Percentiles rank a stretch among this genome's conserved stretches.
Conservation (phyloP, 257 asterid species). For the Solanum ossicruentum region DNA sequence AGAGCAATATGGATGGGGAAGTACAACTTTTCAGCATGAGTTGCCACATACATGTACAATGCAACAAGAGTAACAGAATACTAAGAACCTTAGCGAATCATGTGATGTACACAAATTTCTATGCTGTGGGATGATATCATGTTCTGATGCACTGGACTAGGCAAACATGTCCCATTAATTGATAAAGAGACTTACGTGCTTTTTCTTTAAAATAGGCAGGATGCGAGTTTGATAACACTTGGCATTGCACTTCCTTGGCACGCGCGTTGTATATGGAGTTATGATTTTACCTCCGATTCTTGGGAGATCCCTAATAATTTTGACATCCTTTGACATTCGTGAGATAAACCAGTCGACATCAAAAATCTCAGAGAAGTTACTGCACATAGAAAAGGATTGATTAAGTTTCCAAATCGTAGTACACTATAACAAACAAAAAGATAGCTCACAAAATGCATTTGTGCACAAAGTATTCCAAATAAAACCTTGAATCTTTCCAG, state of each 20-base stretch:
- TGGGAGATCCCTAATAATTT: conserved; percentile 41
- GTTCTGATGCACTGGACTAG: neutral
- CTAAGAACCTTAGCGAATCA: neutral
- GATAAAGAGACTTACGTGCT: conserved; percentile 31
- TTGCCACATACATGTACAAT: neutral
- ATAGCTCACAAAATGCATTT: neutral
- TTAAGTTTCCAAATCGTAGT: neutral
- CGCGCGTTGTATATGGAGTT: conserved; percentile 29
- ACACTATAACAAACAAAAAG: neutral
- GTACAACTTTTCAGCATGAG: neutral
- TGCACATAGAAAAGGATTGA: conserved; percentile 16
- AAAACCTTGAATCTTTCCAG: conserved; percentile 74
- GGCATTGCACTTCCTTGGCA: conserved; percentile 56
- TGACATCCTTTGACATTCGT: conserved; percentile 36
- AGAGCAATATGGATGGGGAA: neutral
- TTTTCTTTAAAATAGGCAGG: conserved; percentile 40
- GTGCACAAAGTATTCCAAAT: neutral
- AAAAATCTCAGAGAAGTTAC: conserved; percentile 72
- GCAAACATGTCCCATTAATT: neutral
- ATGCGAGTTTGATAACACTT: conserved; percentile 51
- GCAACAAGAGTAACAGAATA: neutral
- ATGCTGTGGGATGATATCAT: neutral
- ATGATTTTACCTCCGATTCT: conserved; percentile 22
- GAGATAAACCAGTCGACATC: conserved; percentile 45
- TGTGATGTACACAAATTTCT: neutral